Conservation (phyloP, 176 grass and related monocot genomes). For the Bolboschoenus planiculmis region DNA sequence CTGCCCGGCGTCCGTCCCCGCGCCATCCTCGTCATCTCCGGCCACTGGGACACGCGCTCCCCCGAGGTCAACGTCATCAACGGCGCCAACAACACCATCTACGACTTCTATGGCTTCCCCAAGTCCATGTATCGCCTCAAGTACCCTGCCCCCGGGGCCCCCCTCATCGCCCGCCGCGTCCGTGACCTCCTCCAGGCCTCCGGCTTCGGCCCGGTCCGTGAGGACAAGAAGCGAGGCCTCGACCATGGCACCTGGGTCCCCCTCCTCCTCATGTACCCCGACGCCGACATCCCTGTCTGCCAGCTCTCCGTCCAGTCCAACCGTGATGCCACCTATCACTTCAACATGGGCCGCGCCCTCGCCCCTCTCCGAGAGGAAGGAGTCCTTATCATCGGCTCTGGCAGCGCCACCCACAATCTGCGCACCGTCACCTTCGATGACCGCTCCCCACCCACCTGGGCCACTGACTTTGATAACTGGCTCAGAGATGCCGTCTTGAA, state of each 20-base stretch:
- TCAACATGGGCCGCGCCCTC: constrained; percentile 67
- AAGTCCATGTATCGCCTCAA: constrained; percentile 74
- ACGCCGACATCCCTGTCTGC: constrained; percentile 68
- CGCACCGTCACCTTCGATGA: constrained; percentile 19
- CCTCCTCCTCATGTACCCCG: constrained; percentile 87
- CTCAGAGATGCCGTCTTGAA: constrained; percentile 59
- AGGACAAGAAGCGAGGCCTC: constrained; percentile 54
- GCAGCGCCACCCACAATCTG: constrained; percentile 80
- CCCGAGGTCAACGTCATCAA: constrained; percentile 48
- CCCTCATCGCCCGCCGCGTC: constrained; percentile 40
- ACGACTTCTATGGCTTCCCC: constrained; percentile 86
- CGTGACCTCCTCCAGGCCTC: constrained; percentile 40
- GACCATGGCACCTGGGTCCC: constrained; percentile 96
- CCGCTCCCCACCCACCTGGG: constrained; percentile 43
- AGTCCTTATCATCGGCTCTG: constrained; percentile 73
- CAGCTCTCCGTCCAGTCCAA: constrained; percentile 69
- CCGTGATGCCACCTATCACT: constrained; percentile 64
- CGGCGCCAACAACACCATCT: constrained; percentile 52
- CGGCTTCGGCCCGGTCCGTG: constrained; percentile 54
- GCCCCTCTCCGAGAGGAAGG: constrained; percentile 60
- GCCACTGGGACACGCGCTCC: constrained; percentile 60
- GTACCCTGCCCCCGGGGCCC: constrained; percentile 69
- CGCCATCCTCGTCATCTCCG: constrained; percentile 72
- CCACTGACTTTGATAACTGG: constrained; percentile 64
- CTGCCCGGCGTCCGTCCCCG: constrained; percentile 33